A percentile compares a stretch with the other conserved stretches of the same genome.
phyloP scores from a whole-genome alignment of 2,329 filamentous ascomycete genomes.

The Botrytis fragariae region DNA sequence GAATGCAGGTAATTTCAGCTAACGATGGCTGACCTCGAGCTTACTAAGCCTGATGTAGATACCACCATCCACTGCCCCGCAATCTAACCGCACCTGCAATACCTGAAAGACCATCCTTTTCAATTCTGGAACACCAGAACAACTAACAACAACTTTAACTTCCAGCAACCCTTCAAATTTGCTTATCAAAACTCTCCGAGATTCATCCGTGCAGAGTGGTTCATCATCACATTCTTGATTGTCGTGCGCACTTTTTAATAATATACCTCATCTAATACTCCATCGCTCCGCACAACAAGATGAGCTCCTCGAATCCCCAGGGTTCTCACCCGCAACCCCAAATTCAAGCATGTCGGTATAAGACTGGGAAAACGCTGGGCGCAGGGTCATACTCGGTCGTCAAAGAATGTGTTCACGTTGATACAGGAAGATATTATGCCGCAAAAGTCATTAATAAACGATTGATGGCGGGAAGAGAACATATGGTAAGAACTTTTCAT shows the following conservation, averaged over 20 bases:
- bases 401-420: conserved; percentile 98
- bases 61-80: neutral
- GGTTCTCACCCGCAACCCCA: conserved; percentile 23
- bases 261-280: neutral
- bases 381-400: conserved; percentile 97
- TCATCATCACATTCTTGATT: conserved; percentile 1
- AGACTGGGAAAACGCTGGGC: conserved; percentile 95
- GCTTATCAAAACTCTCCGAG: neutral
- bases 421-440: conserved; percentile 96
- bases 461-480: conserved; percentile 93
- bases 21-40: neutral
- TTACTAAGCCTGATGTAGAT: neutral
- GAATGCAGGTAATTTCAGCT: neutral
- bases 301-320: conserved; percentile 9
- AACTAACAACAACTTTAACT: too few species aligned
- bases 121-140: neutral
- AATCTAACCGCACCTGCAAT: neutral
- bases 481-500: conserved; percentile 68
- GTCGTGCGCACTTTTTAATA: neutral
- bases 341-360: conserved; percentile 94
- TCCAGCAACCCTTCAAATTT: neutral
- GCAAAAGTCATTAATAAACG: conserved; percentile 99
- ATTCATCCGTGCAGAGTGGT: neutral
- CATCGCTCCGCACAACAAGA: neutral
- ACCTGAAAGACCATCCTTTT: neutral